Percentiles rank a stretch among this genome's conserved stretches.
Conservation (phyloP, 257 asterid genomes). For the Nicotiana benthamiana region DNA sequence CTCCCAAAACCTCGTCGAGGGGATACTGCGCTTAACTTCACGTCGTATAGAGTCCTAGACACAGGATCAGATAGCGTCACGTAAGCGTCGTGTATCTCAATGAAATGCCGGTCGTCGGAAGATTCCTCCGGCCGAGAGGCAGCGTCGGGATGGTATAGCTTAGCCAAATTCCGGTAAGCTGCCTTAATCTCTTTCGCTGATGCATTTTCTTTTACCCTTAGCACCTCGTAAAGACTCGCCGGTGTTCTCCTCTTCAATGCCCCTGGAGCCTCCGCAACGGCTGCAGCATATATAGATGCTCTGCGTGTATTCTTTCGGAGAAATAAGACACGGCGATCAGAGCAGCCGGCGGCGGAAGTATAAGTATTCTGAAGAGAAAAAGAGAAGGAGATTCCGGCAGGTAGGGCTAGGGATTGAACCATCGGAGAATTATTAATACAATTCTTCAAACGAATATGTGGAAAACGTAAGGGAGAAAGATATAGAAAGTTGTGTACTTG, state of each 20-base stretch:
- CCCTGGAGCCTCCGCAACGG: slow-evolving; percentile 31
- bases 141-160: slow-evolving; percentile 72
- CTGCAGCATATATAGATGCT: slow-evolving; percentile 27
- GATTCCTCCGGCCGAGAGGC: slow-evolving; percentile 23
- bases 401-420: slow-evolving; percentile 9
- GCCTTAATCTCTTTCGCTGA: slow-evolving; percentile 62
- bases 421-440: background rate
- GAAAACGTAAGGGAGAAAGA: background rate
- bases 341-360: background rate
- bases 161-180: slow-evolving; percentile 81
- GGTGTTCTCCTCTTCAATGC: slow-evolving; percentile 13
- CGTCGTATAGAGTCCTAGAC: slow-evolving; percentile 56
- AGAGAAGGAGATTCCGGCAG: background rate
- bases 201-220: slow-evolving; percentile 51
- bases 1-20: slow-evolving; percentile 5
- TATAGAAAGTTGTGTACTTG: background rate
- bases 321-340: background rate
- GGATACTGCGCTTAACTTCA: slow-evolving; percentile 23
- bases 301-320: background rate
- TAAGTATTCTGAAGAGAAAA: background rate
- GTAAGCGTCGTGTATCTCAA: slow-evolving; percentile 73
- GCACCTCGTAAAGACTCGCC: slow-evolving; percentile 60
- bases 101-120: slow-evolving; percentile 52
- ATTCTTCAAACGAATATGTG: background rate
- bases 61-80: slow-evolving; percentile 72